Evolutionary conservation across 495 filamentous ascomycete species (phyloP), one percentile per base, ranked within the genome.

Genomic region (Penicillium cinerascens): DNA sequence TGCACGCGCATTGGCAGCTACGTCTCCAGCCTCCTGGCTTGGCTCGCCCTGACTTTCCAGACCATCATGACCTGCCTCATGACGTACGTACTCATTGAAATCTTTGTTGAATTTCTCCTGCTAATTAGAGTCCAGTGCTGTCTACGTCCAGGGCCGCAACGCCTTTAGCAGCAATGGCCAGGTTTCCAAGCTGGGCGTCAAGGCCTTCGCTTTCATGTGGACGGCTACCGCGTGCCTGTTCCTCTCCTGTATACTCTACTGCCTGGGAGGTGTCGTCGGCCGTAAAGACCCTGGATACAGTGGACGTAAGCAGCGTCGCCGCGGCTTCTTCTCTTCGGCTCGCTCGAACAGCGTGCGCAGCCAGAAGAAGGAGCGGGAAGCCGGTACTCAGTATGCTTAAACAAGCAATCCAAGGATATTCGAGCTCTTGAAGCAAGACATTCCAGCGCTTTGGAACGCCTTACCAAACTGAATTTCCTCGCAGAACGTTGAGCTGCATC

Each of bases 151-250:
- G 66, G 87, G 82, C 59, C 89, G 91, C 58, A 71, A 91, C 63
- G 75, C 71, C 16, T 95, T 95, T 75, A 72, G 70, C 25, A 49
- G 59, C 29, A 79, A 75, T 50, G 79, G 78, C 58, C 79, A 84
- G 40, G 45, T 52, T 33, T 82, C 91, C 20, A 66, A 58, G 7
- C 67, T 96, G 5, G 91, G 91, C 22, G 57, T 68, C 15, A 89
- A 90, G 54, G 84, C 87, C 6, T 92, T 88, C 58, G 91, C 82
- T 23, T 96, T 95, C 72, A 89, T 86, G 71, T 96, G 91, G 91
- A 85, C 85, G 2, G 79, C 88, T 4, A 82, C 85, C 60, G 82
- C 77, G 1, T 84, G 82, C 42, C 78, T 89, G 42, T 71, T 92
- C 52, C 69, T 95, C 45, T 81, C 88, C 15, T 86, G 82, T 11